Percentiles rank a stretch among this genome's conserved stretches.
phyloP scores from a whole-genome alignment of 176 grass and related monocot genomes.

The Zea luxurians region DNA sequence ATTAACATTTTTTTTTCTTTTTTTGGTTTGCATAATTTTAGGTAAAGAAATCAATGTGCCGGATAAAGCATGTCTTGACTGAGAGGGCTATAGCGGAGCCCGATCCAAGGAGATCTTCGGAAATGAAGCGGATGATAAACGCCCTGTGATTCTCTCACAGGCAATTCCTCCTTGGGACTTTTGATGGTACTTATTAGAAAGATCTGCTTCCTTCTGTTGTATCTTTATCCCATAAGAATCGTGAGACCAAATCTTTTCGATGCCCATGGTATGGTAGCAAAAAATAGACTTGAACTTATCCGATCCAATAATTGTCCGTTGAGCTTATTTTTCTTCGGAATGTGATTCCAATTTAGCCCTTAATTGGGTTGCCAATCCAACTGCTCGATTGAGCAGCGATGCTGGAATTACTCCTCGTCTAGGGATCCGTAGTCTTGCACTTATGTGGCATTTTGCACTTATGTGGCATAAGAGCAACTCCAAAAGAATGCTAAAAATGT shows the following conservation, averaged over 20 bases:
- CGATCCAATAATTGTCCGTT: conserved; percentile 27
- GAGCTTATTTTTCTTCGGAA: not conserved
- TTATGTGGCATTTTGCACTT: no score
- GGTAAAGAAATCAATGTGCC: conserved; percentile 87
- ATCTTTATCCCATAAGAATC: conserved; percentile 12
- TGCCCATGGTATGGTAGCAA: not conserved
- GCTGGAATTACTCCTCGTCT: not conserved
- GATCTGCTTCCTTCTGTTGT: conserved; percentile 35
- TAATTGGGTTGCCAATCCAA: not conserved
- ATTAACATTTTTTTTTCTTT: not conserved
- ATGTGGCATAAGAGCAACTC: no score
- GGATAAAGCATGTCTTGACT: conserved; percentile 94
- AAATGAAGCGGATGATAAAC: conserved; percentile 98
- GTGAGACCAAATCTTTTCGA: not conserved
- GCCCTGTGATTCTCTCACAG: conserved; percentile 39
- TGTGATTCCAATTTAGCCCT: not conserved
- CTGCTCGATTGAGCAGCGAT: not conserved
- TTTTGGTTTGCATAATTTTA: conserved; percentile 37
- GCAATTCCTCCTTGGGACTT: not conserved
- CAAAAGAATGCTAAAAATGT: no score
- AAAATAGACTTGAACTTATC: not conserved
- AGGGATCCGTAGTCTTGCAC: no score
- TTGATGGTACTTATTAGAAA: conserved; percentile 8
- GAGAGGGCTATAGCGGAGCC: conserved; percentile 91
- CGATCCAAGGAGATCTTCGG: conserved; percentile 72